Evolutionary conservation across 1,284 basidiomycete species (phyloP), one percentile per base, ranked within the genome.

Genomic region (Ustilago trichophora): DNA sequence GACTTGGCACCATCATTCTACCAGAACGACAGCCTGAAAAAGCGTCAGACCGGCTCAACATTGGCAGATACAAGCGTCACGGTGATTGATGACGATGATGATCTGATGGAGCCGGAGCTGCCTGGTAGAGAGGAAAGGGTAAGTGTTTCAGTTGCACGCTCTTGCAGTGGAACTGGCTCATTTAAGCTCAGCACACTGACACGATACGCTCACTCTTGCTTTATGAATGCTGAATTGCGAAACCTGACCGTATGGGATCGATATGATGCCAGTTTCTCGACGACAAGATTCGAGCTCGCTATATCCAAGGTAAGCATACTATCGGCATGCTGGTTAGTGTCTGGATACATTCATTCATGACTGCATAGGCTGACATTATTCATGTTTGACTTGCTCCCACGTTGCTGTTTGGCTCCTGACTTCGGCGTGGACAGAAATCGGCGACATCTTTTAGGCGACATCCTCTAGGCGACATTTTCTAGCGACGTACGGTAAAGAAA

Each of bases 221-320:
- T 19, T 10, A 13, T n/a, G n/a, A n/a, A n/a, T n/a, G n/a, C n/a
- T n/a, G n/a, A n/a, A n/a, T n/a, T n/a, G n/a, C n/a, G n/a, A n/a
- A n/a, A n/a, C n/a, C n/a, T n/a, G n/a, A n/a, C n/a, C n/a, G n/a
- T n/a, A n/a, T n/a, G n/a, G n/a, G n/a, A n/a, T 19, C 15, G 27
- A 29, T 16, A 19, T 24, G 34, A 21, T 18, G 15, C 4, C 44
- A 68, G 63, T 55, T 75, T 0, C 31, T 75, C 38, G 72, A 75
- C 43, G 72, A 75, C 15, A 60, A 58, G 46, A 72, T 75, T 33
- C 69, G 72, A 3, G 54, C 67, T 21, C 65, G 70, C 26, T 75
- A 75, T 29, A 60, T 69, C 26, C 69, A 62, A 63, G 72, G 72
- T 73, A 27, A 35, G 68, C 64, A 8, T 15, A 36, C 21, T 9